phyloP scores from a whole-genome alignment of 495 filamentous ascomycete genomes.

The Venustampulla echinocandica region DNA sequence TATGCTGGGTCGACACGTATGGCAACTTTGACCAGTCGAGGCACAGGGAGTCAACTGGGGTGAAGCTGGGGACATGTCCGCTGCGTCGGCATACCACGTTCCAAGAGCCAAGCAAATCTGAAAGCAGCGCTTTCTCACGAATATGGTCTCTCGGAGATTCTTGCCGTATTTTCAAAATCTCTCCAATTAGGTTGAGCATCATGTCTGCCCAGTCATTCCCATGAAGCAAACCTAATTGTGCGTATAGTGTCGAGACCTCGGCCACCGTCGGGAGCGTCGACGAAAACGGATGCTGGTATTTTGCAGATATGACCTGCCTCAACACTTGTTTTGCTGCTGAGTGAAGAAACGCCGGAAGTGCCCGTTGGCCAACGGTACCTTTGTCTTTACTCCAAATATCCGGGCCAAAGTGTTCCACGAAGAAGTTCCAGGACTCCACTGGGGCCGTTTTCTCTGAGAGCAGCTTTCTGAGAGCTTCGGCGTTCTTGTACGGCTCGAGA shows the following conservation, averaged over 20 bases:
- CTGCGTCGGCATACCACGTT: slow-evolving; percentile 18
- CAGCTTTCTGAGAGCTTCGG: slow-evolving; percentile 30
- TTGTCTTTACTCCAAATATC: slow-evolving; percentile 1
- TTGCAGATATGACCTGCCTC: slow-evolving; percentile 25
- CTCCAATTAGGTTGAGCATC: slow-evolving; percentile 12
- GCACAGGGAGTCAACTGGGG: background rate
- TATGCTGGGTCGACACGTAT: background rate
- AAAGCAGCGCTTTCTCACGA: slow-evolving; percentile 3
- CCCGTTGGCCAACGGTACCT: background rate
- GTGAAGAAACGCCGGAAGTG: slow-evolving; percentile 10
- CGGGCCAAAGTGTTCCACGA: slow-evolving; percentile 27
- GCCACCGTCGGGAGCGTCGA: slow-evolving; percentile 29
- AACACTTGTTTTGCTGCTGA: slow-evolving; percentile 17
- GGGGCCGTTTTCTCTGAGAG: slow-evolving; percentile 21
- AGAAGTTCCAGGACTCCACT: slow-evolving; percentile 30
- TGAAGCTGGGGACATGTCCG: slow-evolving; percentile 3
- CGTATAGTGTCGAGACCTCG: slow-evolving; percentile 31
- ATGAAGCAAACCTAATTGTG: slow-evolving; percentile 19
- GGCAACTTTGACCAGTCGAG: slow-evolving; percentile 20
- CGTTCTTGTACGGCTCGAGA: slow-evolving; percentile 22
- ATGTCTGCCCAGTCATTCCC: slow-evolving; percentile 14
- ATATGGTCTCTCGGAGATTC: background rate
- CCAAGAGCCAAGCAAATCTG: slow-evolving; percentile 20
- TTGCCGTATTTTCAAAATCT: slow-evolving; percentile 3
- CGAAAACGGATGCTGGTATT: slow-evolving; percentile 27